These are phyloP conservation scores for Phytophthora vignae DNA, from an alignment of 352 stramenopile genomes.

Conservation along the genomic window DNA sequence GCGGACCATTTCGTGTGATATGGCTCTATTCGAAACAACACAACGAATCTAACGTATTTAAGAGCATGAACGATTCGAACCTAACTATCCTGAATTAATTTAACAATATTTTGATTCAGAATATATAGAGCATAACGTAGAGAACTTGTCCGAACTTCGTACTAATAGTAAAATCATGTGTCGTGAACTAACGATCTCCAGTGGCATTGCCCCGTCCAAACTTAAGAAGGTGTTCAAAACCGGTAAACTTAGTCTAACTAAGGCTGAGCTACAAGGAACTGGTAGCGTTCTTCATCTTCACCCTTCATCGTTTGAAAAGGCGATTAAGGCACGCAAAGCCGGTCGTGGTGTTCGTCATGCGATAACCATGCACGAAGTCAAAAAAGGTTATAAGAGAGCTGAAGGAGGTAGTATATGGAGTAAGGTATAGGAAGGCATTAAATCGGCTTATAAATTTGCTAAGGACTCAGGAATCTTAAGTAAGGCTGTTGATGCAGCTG, in stretches of 20 bases:
- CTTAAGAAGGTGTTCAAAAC: neutral
- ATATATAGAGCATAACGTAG: neutral
- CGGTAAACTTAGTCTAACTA: neutral
- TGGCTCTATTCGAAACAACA: too few species aligned
- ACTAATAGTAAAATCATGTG: neutral
- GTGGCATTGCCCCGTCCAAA: neutral
- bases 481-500: neutral
- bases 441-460: slow-evolving; percentile 4
- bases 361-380: neutral
- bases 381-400: neutral
- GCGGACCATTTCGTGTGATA: too few species aligned
- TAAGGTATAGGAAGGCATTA: neutral
- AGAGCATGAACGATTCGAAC: too few species aligned
- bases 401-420: neutral
- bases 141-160: too few species aligned
- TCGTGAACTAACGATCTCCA: too few species aligned
- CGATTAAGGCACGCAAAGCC: neutral
- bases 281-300: neutral
- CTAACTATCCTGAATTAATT: too few species aligned
- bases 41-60: too few species aligned
- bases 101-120: neutral
- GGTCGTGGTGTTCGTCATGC: neutral
- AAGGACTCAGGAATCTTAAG: slow-evolving; percentile 1
- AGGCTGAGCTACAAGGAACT: neutral
- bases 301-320: neutral